Percentiles rank a stretch among this genome's conserved stretches.
Conservation (phyloP, 257 asterid genomes). For the Gentiana macrophylla region DNA sequence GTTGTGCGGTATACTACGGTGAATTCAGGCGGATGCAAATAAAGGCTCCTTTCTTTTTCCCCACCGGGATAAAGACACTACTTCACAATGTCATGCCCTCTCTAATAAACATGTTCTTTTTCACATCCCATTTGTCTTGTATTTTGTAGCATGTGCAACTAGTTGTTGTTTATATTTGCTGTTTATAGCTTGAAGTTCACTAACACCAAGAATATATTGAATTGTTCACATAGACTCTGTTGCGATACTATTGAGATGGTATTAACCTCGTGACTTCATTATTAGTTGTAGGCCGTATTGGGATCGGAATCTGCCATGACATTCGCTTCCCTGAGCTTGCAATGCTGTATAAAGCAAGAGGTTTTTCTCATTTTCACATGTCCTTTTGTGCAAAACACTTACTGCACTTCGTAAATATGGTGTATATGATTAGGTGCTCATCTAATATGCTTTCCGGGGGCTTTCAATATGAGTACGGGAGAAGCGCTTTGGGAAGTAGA, state of each 20-base stretch:
- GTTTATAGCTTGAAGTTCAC: too few species aligned
- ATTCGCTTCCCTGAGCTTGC: slow-evolving; percentile 40
- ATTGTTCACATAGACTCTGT: background rate
- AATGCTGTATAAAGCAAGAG: slow-evolving; percentile 25
- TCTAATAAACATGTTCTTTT: too few species aligned
- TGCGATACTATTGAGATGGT: background rate
- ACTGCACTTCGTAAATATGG: background rate
- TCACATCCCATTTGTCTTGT: too few species aligned
- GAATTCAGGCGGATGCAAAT: too few species aligned
- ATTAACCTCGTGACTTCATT: background rate
- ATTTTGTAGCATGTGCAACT: too few species aligned
- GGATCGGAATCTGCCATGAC: slow-evolving; percentile 41
- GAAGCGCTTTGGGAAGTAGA: slow-evolving; percentile 30
- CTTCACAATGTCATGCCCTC: too few species aligned
- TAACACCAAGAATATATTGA: background rate
- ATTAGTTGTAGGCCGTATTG: slow-evolving; percentile 31
- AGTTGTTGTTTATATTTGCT: too few species aligned
- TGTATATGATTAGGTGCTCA: slow-evolving; percentile 22
- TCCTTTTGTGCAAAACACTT: background rate
- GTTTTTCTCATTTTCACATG: slow-evolving; percentile 2
- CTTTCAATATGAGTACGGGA: slow-evolving; percentile 32
- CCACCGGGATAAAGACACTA: too few species aligned
- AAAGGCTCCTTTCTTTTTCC: too few species aligned
- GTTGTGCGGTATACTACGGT: too few species aligned
- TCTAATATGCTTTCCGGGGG: slow-evolving; percentile 33